Percentiles rank a stretch among this genome's conserved stretches.
Evolutionary conservation across 352 stramenopile species (phyloP).

Genomic region (Globisporangium orthogonon): DNA sequence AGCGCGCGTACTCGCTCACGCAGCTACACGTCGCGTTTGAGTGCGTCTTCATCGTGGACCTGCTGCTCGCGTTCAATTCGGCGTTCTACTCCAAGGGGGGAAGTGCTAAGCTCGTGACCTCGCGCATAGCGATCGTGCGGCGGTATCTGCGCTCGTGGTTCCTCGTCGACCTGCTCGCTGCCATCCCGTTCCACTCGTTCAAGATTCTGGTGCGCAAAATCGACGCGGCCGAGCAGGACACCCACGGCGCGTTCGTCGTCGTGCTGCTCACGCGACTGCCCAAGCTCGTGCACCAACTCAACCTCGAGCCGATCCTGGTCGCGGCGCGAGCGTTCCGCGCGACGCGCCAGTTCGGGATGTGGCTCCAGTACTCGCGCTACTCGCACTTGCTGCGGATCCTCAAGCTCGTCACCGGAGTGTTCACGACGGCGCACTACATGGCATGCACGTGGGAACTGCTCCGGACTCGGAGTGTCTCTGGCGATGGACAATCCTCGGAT

Average conservation of each 20-base stretch:
- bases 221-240: constrained; percentile 31
- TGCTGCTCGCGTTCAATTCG: constrained; percentile 25
- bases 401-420: constrained; percentile 23
- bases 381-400: constrained; percentile 30
- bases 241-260: not conserved
- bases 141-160: constrained; percentile 22
- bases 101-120: constrained; percentile 11
- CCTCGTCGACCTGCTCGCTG: constrained; percentile 16
- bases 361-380: constrained; percentile 28
- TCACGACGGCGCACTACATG: constrained; percentile 42
- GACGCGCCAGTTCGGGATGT: constrained; percentile 10
- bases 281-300: constrained; percentile 11
- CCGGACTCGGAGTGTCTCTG: not conserved
- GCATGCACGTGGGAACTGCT: constrained; percentile 46
- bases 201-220: constrained; percentile 35
- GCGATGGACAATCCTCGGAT: not conserved
- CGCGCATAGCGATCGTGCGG: constrained; percentile 14
- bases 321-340: constrained; percentile 1
- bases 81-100: constrained; percentile 20
- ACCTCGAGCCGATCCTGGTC: constrained; percentile 12
- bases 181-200: constrained; percentile 7
- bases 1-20: not conserved
- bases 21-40: constrained; percentile 7
- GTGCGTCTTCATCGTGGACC: constrained; percentile 17
- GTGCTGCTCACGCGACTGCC: constrained; percentile 12